phyloP scores from a whole-genome alignment of 148 eudicot species.

The Amaranthus hypochondriacus region DNA sequence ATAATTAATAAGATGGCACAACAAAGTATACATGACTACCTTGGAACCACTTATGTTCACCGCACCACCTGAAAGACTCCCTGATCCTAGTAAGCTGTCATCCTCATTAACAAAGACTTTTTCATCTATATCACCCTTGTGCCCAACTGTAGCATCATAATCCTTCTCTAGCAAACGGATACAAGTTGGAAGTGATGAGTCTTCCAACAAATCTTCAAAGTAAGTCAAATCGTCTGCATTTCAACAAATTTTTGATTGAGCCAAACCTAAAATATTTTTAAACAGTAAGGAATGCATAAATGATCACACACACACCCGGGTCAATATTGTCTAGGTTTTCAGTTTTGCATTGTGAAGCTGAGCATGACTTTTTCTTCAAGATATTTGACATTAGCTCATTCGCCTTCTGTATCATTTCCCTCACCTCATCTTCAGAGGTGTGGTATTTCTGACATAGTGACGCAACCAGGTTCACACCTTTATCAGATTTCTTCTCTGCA shows the following conservation, averaged over 20 bases:
- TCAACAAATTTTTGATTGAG: slow-evolving; percentile 8
- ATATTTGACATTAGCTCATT: slow-evolving; percentile 57
- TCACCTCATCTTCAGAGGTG: slow-evolving; percentile 86
- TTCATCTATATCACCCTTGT: slow-evolving; percentile 82
- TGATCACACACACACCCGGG: slow-evolving; percentile 45
- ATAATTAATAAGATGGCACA: neutral
- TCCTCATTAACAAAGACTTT: slow-evolving; percentile 72
- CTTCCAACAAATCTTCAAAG: slow-evolving; percentile 69
- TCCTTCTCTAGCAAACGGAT: slow-evolving; percentile 62
- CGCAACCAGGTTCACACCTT: slow-evolving; percentile 70
- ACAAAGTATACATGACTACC: slow-evolving; percentile 35
- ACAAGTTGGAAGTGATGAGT: slow-evolving; percentile 50
- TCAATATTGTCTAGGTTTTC: slow-evolving; percentile 54
- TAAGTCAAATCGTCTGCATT: slow-evolving; percentile 70
- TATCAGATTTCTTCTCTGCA: slow-evolving; percentile 62
- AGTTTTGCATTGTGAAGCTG: slow-evolving; percentile 54
- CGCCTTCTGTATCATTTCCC: slow-evolving; percentile 60
- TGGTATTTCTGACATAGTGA: slow-evolving; percentile 73
- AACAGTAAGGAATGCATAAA: neutral
- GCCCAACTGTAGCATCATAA: slow-evolving; percentile 61
- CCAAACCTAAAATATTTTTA: neutral
- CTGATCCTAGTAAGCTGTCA: slow-evolving; percentile 82
- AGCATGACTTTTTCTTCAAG: slow-evolving; percentile 52
- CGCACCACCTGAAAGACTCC: slow-evolving; percentile 86
- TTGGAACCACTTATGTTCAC: slow-evolving; percentile 56